A percentile compares a stretch with the other conserved stretches of the same genome.
These are phyloP conservation scores for Cubamyces lactineus DNA, from an alignment of 768 basidiomycete species.

Conservation along the genomic window DNA sequence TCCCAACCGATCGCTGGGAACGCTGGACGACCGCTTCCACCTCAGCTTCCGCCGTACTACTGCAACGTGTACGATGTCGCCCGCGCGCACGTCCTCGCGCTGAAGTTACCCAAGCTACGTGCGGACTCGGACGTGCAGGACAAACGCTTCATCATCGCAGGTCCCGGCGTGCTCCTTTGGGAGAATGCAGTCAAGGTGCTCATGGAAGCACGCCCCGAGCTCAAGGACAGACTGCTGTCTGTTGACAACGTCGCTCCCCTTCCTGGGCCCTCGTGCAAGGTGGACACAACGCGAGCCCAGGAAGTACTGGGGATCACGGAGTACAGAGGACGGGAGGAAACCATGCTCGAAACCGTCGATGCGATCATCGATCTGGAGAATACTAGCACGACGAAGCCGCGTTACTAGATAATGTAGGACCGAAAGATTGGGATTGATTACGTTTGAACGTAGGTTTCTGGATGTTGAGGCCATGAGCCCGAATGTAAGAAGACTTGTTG, in stretches of 20 bases:
- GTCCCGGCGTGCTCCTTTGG: constrained; percentile 32
- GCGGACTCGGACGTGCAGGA: not conserved
- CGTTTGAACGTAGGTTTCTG: too few species aligned
- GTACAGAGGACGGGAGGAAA: constrained; percentile 1
- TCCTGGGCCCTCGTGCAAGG: not conserved
- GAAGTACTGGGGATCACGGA: not conserved
- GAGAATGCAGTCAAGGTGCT: constrained; percentile 31
- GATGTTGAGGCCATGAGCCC: too few species aligned
- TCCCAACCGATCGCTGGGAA: constrained; percentile 30
- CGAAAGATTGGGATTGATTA: too few species aligned
- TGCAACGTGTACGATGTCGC: constrained; percentile 39
- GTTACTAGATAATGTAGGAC: too few species aligned
- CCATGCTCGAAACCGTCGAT: constrained; percentile 5
- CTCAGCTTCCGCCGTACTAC: constrained; percentile 30
- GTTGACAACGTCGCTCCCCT: constrained; percentile 2
- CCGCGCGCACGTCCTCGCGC: constrained; percentile 35
- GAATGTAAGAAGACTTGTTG: too few species aligned
- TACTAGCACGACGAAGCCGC: too few species aligned
- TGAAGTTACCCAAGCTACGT: constrained; percentile 18
- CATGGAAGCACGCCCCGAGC: constrained; percentile 27
- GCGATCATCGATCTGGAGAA: constrained; percentile 1
- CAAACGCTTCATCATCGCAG: constrained; percentile 33
- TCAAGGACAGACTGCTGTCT: constrained; percentile 29
- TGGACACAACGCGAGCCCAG: not conserved
- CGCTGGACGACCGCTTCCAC: constrained; percentile 18